A percentile compares a stretch with the other conserved stretches of the same genome.
These are phyloP conservation scores for Coemansia guatemalensis DNA, from an alignment of 192 early-diverging fungal species.

Conservation along the genomic window DNA sequence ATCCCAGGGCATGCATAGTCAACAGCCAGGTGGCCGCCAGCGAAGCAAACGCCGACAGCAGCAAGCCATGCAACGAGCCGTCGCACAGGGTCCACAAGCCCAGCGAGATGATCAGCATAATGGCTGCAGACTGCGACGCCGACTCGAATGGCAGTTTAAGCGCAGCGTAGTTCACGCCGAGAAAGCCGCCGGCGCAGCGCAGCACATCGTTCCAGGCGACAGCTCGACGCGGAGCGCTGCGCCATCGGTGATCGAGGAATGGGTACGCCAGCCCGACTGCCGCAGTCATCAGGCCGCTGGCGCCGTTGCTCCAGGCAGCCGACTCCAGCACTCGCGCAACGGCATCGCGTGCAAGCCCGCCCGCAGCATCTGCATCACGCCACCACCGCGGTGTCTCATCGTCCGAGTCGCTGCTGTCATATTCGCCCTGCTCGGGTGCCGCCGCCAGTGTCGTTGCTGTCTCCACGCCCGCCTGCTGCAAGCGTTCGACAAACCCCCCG, in stretches of 20 bases:
- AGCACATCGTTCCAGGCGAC: conserved; percentile 44
- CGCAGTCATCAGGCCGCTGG: conserved; percentile 41
- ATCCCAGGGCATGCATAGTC: conserved; percentile 31
- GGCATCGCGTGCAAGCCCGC: conserved; percentile 30
- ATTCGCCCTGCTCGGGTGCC: not conserved
- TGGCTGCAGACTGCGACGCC: conserved; percentile 31
- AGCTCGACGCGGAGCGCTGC: conserved; percentile 13
- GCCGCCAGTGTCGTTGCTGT: not conserved
- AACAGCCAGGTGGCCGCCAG: conserved; percentile 43
- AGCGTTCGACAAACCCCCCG: not conserved
- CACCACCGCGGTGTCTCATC: not conserved
- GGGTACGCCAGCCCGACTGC: conserved; percentile 40
- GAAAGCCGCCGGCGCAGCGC: conserved; percentile 46
- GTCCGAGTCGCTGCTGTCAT: not conserved
- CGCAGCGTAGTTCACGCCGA: conserved; percentile 52
- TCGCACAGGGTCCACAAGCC: conserved; percentile 53
- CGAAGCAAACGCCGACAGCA: conserved; percentile 32
- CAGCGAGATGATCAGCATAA: conserved; percentile 49
- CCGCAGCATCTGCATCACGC: not conserved
- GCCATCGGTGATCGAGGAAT: conserved; percentile 47
- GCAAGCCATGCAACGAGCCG: conserved; percentile 43
- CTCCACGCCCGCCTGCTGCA: not conserved
- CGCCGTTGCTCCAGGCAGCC: conserved; percentile 33
- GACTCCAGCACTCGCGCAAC: conserved; percentile 39
- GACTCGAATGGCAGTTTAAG: conserved; percentile 52